phyloP scores from a whole-genome alignment of 2,329 filamentous ascomycete species.

The Claviceps monticola region DNA sequence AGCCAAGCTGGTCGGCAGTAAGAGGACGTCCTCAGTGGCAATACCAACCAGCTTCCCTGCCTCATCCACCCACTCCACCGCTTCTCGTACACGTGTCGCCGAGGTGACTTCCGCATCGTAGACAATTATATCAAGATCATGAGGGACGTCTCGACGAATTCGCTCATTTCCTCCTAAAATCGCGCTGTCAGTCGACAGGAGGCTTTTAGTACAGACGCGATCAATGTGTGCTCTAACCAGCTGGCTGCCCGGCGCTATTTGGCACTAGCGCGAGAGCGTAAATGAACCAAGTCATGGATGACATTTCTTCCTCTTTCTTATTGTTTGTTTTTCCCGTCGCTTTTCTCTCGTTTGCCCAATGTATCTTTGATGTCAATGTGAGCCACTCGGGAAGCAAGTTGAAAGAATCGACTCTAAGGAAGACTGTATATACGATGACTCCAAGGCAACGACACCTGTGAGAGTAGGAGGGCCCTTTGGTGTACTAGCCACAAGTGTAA shows the following conservation, averaged over 20 bases:
- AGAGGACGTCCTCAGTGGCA: slow-evolving; percentile 22
- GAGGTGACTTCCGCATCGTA: slow-evolving; percentile 22
- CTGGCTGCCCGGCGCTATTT: neutral
- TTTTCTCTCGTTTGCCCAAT: neutral
- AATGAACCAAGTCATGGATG: neutral
- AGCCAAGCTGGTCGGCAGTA: slow-evolving; percentile 7
- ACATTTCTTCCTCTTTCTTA: neutral
- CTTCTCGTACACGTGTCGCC: slow-evolving; percentile 29
- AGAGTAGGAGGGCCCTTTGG: neutral
- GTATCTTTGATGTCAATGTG: neutral
- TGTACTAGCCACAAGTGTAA: neutral
- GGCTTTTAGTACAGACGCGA: neutral
- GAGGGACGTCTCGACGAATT: neutral
- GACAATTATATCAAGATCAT: slow-evolving; percentile 16
- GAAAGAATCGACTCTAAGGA: neutral
- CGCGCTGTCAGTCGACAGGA: neutral
- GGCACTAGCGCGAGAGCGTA: slow-evolving; percentile 1
- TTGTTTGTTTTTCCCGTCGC: neutral
- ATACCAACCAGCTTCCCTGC: slow-evolving; percentile 37
- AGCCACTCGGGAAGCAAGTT: neutral
- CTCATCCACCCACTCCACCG: slow-evolving; percentile 47
- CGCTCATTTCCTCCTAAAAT: neutral
- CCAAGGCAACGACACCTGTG: neutral
- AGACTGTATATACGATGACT: neutral
- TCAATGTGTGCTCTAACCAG: neutral